These are phyloP conservation scores for Lichina pygmaea DNA, from an alignment of 495 filamentous ascomycete genomes.

Conservation along the genomic window DNA sequence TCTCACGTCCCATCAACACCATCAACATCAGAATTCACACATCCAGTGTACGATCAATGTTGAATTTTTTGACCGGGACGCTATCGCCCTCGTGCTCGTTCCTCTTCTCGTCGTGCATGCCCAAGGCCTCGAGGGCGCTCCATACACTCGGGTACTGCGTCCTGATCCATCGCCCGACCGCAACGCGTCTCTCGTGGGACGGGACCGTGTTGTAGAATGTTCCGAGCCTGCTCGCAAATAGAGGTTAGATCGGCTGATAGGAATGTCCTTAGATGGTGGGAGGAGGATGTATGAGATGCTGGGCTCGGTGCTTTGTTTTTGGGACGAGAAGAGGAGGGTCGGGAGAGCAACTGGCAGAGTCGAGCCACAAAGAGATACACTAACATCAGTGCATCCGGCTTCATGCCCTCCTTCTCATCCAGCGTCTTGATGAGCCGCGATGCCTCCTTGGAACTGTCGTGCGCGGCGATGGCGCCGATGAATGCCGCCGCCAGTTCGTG, in stretches of 20 bases:
- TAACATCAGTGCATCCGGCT: constrained; percentile 43
- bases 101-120: constrained; percentile 4
- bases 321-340: constrained; percentile 9
- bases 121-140: constrained; percentile 26
- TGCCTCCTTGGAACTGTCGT: constrained; percentile 36
- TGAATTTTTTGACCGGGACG: constrained; percentile 2
- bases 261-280: too few relatives aligned
- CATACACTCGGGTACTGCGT: constrained; percentile 39
- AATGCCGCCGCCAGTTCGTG: constrained; percentile 44
- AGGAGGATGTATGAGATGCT: too few relatives aligned
- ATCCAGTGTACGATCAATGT: constrained; percentile 6
- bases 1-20: neutral
- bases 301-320: too few relatives aligned
- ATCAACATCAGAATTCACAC: neutral
- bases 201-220: constrained; percentile 46
- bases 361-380: constrained; percentile 11
- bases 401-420: constrained; percentile 32
- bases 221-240: constrained; percentile 23
- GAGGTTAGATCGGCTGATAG: too few relatives aligned
- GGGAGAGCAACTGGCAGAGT: neutral
- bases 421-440: constrained; percentile 33
- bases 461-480: constrained; percentile 42
- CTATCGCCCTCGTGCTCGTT: neutral
- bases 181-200: constrained; percentile 27
- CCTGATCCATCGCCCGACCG: constrained; percentile 45